Conservation (phyloP, 106 monocot genomes). For the Apostasia ramifera region DNA sequence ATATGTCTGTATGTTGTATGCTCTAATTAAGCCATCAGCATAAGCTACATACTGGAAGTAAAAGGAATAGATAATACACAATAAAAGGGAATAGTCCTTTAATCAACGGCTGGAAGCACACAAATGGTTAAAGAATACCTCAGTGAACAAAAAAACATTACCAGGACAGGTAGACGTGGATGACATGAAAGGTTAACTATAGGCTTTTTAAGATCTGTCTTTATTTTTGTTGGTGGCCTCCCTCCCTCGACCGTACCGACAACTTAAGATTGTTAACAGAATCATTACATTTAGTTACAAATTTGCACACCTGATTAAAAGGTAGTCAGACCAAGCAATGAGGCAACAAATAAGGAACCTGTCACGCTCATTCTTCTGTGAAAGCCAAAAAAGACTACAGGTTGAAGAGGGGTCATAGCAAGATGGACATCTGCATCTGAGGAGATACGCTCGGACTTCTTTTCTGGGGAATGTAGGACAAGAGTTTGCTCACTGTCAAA, state of each 20-base stretch:
- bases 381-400: slow-evolving; percentile 93
- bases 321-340: slow-evolving; percentile 1
- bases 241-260: slow-evolving; percentile 94
- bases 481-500: slow-evolving; percentile 90
- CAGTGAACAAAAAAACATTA: slow-evolving; percentile 18
- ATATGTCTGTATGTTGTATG: slow-evolving; percentile 96
- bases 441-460: slow-evolving; percentile 64
- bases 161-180: slow-evolving; percentile 89
- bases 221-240: slow-evolving; percentile 83
- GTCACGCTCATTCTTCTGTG: slow-evolving; percentile 96
- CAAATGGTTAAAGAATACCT: not conserved
- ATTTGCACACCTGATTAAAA: slow-evolving; percentile 1
- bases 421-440: slow-evolving; percentile 85
- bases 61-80: not conserved
- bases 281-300: no score
- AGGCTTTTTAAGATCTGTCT: slow-evolving; percentile 94
- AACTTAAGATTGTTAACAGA: slow-evolving; percentile 28
- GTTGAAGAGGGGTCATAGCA: slow-evolving; percentile 86
- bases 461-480: slow-evolving; percentile 90
- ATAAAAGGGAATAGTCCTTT: not conserved
- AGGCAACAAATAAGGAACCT: slow-evolving; percentile 38
- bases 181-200: slow-evolving; percentile 94
- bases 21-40: slow-evolving; percentile 91
- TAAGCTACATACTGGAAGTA: slow-evolving; percentile 84
- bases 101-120: not conserved